Base-by-base conservation (phyloP, 352 stramenopile genomes). In the Sclerospora graminicola region DNA sequence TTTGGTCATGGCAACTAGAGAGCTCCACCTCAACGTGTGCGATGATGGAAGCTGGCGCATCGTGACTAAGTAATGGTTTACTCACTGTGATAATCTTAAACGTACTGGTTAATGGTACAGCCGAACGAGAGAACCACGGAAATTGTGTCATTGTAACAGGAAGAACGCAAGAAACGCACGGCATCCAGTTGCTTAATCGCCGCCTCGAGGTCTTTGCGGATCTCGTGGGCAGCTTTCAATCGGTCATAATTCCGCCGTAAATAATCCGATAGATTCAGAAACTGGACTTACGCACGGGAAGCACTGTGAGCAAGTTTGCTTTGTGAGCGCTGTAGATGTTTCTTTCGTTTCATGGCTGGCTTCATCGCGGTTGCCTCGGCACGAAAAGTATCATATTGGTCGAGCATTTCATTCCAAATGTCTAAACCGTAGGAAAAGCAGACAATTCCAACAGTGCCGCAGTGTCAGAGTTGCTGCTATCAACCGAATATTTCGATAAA, bases 241-340 rank as follows among this genome's bases (percentile, higher is more conserved):
- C 78, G 80, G 42, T 90, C 71, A 60, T 95, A 97, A 48, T 87
- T 95, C 14, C 95, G 82, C 23, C 93, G 54, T 5, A 98, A 54
- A 61, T 97, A 97, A 56, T 99, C 96, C 8, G 76, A 48, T 28
- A 97, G 59, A 10, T 93, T 97, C 11, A 99, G 63, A 54, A 96
- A 99, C 57, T 97, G 88, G 15, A 97, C 63, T 98, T 98, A 10
- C 88, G 91, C 23, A 98, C 55, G 4, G n/a, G n/a, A n/a, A n/a
- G n/a, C n/a, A n/a, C n/a, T n/a, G n/a, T n/a, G n/a, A n/a, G n/a
- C n/a, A n/a, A n/a, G n/a, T n/a, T n/a, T n/a, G n/a, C n/a, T n/a
- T n/a, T n/a, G n/a, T n/a, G n/a, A n/a, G n/a, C n/a, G 3, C 48
- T 49, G 41, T 72, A 86, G 0, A 81, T 44, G 26, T 46, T 5